Base-by-base conservation (phyloP, 176 grass and related monocot genomes). In the Eremochloa ophiuroides region DNA sequence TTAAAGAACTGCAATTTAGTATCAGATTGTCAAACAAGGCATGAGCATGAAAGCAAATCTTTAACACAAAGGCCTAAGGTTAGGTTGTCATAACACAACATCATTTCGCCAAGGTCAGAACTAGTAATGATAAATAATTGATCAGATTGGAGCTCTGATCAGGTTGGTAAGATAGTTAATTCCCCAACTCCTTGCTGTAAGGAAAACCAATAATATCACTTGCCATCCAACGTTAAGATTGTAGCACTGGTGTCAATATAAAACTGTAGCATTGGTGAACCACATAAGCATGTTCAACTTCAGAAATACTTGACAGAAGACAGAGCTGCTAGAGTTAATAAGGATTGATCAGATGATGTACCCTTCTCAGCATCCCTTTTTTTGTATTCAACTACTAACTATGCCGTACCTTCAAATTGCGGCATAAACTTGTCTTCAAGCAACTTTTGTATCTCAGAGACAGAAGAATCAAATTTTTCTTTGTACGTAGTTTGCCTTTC, bases 391-490 rank as follows among this genome's bases (percentile, higher is more conserved):
- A 53, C 31, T 75, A 61, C 38, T 59, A 35, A 67, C 39, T 63
- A 69, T 71, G 44, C 1, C 56, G 16, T 81, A 93, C 91, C 91
- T 87, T 82, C 73, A 71, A 82, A 87, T 26, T 79, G 27, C 33
- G 82, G 84, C 69, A 87, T 67, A 27, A 51, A 66, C 55, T 74
- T 83, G 23, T 75, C 78, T 50, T 90, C 78, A 56, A 90, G 79
- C 46, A 85, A 51, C 25, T 87, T 83, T 56, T 82, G 26, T 73
- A 89, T 70, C 42, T 90, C 87, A 85, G 77, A 34, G 13, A 93
- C 18, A 75, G 73, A 70, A 9, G 81, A 84, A 78, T 82, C 70
- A 80, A 82, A n/a, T 28, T 74, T 78, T 59, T 62, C 82, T 55
- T 63, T 84, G 74, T 31, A 34, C 0, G 42, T 70, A 84, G 73